Evolutionary conservation across 2,329 filamentous ascomycete species (phyloP), one percentile per base, ranked within the genome.

Genomic region (Colletotrichum nymphaeae): DNA sequence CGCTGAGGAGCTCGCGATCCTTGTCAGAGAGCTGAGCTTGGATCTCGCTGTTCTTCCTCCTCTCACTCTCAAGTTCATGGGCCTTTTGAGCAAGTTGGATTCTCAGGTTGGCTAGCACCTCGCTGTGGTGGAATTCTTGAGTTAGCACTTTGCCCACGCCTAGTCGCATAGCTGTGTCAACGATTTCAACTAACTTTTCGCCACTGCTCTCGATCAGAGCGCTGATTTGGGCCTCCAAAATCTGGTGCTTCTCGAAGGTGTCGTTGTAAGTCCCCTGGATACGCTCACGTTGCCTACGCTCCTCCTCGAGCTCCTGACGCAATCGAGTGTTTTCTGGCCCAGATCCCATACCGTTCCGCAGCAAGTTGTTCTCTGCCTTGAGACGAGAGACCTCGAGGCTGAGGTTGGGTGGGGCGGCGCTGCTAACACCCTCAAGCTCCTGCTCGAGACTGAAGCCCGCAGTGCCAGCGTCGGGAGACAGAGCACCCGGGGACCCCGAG

Each of bases 281-380:
- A 53, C 84, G 81, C 71, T 89, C 86, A 49, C 84, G 83, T 74
- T 86, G 86, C 64, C 85, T 83, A 67, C 85, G 87, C 69, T 87
- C 82, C 70, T 88, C 85, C 60, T 92, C 90, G 35, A 91, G 82
- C 74, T 92, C 89, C 66, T 84, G 84, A 35, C 89, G 86, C 58
- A 92, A 82, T 56, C 86, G 82, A 56, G 87, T 86, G 69, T 87
- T 88, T 76, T 91, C 89, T 1, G 88, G 87, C 8, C 86, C 86
- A 8, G 87, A 87, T 11, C 86, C 86, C 64, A 89, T 83, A 63
- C 86, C 89, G 74, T 85, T 88, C 72, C 88, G 87, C 14, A 92
- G 82, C 8, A 92, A 80, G 46, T 88, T 86, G 76, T 91, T 92
- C 80, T 93, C 91, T 6, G 90, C 88, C 78, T 88, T 90, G 60